Evolutionary conservation across 148 eudicot species (phyloP).

Genomic region (Mesembryanthemum crystallinum): DNA sequence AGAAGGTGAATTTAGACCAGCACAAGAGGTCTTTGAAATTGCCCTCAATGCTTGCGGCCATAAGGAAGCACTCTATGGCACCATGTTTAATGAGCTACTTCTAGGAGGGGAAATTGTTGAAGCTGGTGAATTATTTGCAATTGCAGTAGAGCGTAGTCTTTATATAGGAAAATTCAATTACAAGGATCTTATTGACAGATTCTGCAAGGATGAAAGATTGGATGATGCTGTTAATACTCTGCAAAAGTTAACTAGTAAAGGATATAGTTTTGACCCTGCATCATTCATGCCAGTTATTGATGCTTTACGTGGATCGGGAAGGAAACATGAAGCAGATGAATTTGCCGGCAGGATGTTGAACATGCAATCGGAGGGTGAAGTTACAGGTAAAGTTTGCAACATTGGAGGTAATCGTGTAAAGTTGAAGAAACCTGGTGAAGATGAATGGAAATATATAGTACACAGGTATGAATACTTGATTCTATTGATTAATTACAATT

Average conservation of each 20-base stretch:
- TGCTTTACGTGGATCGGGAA: conserved; percentile 53
- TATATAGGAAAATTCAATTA: conserved; percentile 66
- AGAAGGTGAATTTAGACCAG: conserved; percentile 81
- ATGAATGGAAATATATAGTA: conserved; percentile 63
- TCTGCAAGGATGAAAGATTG: conserved; percentile 58
- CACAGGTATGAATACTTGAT: conserved; percentile 57
- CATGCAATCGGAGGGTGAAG: conserved; percentile 48
- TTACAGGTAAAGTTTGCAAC: conserved; percentile 40
- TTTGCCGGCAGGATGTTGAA: conserved; percentile 74
- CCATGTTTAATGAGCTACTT: conserved; percentile 78
- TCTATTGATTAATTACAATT: background rate
- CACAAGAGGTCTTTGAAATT: conserved; percentile 79
- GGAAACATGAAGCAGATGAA: conserved; percentile 72
- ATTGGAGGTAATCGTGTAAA: conserved; percentile 30
- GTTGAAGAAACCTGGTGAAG: conserved; percentile 35
- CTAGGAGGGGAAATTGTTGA: conserved; percentile 67
- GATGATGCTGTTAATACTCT: conserved; percentile 62
- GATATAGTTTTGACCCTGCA: conserved; percentile 81
- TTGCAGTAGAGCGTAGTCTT: conserved; percentile 58
- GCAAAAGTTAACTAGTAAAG: conserved; percentile 48
- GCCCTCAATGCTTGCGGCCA: conserved; percentile 64
- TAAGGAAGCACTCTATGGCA: conserved; percentile 59
- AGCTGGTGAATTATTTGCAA: conserved; percentile 64
- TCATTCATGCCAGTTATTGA: conserved; percentile 84
- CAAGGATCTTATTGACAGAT: conserved; percentile 58